Evolutionary conservation across 1,284 basidiomycete genomes (phyloP), one percentile per base, ranked within the genome.

Genomic region (Phlebopus sp.): DNA sequence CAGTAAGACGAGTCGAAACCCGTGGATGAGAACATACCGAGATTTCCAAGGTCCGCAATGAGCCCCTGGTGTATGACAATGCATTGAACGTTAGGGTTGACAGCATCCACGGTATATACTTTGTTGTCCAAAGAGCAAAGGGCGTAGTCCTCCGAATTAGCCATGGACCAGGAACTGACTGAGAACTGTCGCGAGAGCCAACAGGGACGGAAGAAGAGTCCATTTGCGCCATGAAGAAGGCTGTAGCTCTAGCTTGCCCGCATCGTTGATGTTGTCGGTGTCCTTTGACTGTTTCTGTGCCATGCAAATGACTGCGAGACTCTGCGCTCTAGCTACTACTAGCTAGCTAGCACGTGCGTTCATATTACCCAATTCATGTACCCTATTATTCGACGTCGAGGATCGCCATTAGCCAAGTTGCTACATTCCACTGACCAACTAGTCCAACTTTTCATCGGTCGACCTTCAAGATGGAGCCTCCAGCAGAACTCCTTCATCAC

Each of bases 31-130:
- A 27, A 56, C 65, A n/a, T 52, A 84, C 86, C 74, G 34, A 79
- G 64, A 37, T 70, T 68, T 1, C 87, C 90, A 4, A 74, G 68
- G 32, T 77, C 77, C n/a, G 71, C 52, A 19, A 93, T 79, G 21
- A 64, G 66, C 37, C 76, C 73, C 19, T 75, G 74, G 45, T 69
- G 67, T 5, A 93, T 76, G n/a, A 82, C 73, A 4, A 92, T 71
- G 55, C 91, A 93, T 56, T 88, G 77, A 2, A 77, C 83, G 25
- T 59, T 69, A 14, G 78, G 74, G 7, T 59, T 56, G 2, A 54
- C 44, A 14, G 69, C 56, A 48, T 81, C 74, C 1, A 83, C 80
- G 1, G 81, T 83, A 57, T 82, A 83, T 42, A 83, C 77, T 32
- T 63, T 70, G 29, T 59, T 50, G 3, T 61, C 58, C 4, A 51